Base-by-base conservation (phyloP, 2,329 filamentous ascomycete genomes). In the Sarocladiaceae sp. region DNA sequence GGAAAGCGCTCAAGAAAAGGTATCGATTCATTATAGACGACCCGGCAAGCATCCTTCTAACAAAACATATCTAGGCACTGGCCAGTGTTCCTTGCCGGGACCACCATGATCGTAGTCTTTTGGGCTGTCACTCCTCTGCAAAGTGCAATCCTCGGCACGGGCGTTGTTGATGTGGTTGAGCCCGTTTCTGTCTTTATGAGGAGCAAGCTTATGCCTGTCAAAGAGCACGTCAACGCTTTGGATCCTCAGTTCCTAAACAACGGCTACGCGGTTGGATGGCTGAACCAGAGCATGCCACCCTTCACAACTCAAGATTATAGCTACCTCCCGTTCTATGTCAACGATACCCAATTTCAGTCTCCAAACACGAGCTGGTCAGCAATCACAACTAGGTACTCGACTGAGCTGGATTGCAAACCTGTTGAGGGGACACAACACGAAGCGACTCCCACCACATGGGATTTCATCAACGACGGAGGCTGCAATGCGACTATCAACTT, bases 71-170 rank as follows among this genome's bases (percentile, higher is more conserved):
- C n/a, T n/a, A 78, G 73, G 3, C 78, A 84, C 49, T 83, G 78
- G 80, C 57, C 70, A 0, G 75, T 80, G 0, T 77, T 82, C 40
- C 70, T 70, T 13, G 69, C 72, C 0, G 76, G 77, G 0, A 65
- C 69, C 0, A 66, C 72, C 0, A 73, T 80, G 56, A 63, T 84
- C 0, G 40, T 81, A 0, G 70, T 83, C 0, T 77, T 79, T 2
- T 83, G 77, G 76, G 64, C 72, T 0, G 55, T 85, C 0, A 82
- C 80, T 0, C 81, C 81, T 0, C 57, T 77, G 0, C 79, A 83
- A 58, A 73, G 77, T 23, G 74, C 78, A n/a, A 71, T 83, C 0
- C 76, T 84, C 4, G 74, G 76, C 0, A 68, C 65, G 0, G 59
- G 61, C 0, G 59, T 59, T 0, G 60, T 78, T 1, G 58, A 42